These are phyloP conservation scores for Hyaloscypha finlandica DNA, from an alignment of 495 filamentous ascomycete genomes.

Conservation along the genomic window DNA sequence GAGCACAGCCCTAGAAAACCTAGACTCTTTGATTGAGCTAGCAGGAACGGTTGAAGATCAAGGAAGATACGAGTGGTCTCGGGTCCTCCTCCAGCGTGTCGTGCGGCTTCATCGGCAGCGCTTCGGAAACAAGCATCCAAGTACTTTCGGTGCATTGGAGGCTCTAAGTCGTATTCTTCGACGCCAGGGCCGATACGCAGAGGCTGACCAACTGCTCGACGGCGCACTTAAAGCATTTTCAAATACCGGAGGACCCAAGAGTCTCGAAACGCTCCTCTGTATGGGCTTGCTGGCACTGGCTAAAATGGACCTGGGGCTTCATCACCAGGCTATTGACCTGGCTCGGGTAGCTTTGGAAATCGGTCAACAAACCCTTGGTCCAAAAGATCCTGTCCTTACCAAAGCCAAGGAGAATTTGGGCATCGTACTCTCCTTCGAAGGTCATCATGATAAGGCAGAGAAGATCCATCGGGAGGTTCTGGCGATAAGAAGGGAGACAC, in stretches of 20 bases:
- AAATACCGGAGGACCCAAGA: neutral
- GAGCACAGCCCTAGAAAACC: neutral
- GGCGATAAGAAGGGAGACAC: neutral
- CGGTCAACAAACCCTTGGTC: neutral
- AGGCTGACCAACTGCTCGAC: neutral
- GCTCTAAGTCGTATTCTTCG: neutral
- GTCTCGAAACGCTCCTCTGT: neutral
- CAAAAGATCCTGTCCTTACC: neutral
- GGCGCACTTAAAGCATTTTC: neutral
- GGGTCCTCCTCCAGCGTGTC: neutral
- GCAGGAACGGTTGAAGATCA: neutral
- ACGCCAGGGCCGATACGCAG: neutral
- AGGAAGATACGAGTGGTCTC: neutral
- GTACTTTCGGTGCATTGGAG: neutral
- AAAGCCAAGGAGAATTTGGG: neutral
- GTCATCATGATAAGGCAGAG: neutral
- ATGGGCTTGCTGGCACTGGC: neutral
- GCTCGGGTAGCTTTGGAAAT: neutral
- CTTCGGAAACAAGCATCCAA: neutral
- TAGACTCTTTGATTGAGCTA: neutral
- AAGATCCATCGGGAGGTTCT: neutral
- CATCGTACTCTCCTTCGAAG: neutral
- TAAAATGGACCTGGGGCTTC: neutral
- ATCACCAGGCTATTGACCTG: neutral
- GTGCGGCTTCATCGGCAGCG: neutral